phyloP scores from a whole-genome alignment of 2,329 filamentous ascomycete species.

The Penicillium sp. region DNA sequence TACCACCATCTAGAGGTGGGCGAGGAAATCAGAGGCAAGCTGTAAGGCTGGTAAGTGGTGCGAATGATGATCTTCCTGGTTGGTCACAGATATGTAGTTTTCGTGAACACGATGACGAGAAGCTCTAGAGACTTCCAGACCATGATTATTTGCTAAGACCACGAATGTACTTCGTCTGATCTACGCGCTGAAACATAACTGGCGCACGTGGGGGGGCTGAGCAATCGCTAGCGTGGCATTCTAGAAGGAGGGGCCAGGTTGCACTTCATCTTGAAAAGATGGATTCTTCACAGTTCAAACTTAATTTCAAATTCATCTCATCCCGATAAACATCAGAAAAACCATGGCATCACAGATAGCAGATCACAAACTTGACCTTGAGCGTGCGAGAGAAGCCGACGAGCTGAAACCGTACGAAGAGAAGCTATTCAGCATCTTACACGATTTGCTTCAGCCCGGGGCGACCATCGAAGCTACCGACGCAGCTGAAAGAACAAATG shows the following conservation, averaged over 20 bases:
- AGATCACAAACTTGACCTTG: not conserved
- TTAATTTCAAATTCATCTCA: not conserved
- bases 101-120: not conserved
- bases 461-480: not conserved
- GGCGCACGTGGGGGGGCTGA: conserved; percentile 4
- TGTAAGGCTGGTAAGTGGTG: conserved; percentile 2
- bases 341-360: not conserved
- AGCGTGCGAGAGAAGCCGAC: not conserved
- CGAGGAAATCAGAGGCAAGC: conserved; percentile 6
- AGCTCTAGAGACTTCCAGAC: not conserved
- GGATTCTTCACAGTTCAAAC: not conserved
- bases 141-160: not conserved
- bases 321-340: not conserved
- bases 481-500: not conserved
- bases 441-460: conserved; percentile 1
- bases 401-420: not conserved
- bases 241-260: not conserved
- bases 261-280: not conserved
- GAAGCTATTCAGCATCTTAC: not conserved
- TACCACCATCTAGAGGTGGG: conserved; percentile 13
- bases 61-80: not conserved
- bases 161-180: not conserved
- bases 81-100: too few species aligned
- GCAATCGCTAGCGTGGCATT: not conserved
- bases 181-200: not conserved